phyloP scores from a whole-genome alignment of 148 eudicot genomes.

The Camellia lanceoleosa region DNA sequence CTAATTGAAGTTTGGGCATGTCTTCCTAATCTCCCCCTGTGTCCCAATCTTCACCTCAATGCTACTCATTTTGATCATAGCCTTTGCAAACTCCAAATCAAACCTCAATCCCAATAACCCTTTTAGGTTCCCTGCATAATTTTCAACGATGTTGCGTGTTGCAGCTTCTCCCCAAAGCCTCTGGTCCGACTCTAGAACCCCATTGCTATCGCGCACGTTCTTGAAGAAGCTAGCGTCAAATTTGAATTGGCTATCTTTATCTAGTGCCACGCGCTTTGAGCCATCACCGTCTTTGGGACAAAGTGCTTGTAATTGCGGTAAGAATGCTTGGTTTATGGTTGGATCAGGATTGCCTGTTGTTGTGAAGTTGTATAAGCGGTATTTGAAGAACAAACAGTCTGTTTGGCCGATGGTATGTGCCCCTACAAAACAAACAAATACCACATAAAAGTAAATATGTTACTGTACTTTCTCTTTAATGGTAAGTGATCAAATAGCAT shows the following conservation, averaged over 20 bases:
- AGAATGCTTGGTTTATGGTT: slow-evolving; percentile 42
- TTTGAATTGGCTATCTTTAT: slow-evolving; percentile 38
- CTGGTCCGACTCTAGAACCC: slow-evolving; percentile 71
- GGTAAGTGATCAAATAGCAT: neutral
- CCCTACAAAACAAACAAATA: slow-evolving; percentile 35
- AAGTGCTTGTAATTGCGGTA: slow-evolving; percentile 40
- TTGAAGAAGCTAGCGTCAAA: slow-evolving; percentile 68
- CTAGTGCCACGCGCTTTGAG: slow-evolving; percentile 54
- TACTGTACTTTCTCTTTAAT: neutral
- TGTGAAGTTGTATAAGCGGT: slow-evolving; percentile 81
- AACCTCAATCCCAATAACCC: slow-evolving; percentile 68
- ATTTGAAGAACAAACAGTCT: slow-evolving; percentile 59
- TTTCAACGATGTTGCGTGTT: slow-evolving; percentile 42
- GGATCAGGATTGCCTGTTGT: slow-evolving; percentile 72
- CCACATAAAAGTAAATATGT: neutral
- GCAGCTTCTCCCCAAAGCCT: slow-evolving; percentile 55
- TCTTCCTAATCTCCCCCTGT: slow-evolving; percentile 65
- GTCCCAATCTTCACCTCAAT: slow-evolving; percentile 69
- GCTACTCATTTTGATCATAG: slow-evolving; percentile 73
- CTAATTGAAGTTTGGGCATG: slow-evolving; percentile 61
- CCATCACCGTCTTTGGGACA: slow-evolving; percentile 64
- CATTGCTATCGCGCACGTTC: slow-evolving; percentile 60
- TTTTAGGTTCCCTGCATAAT: slow-evolving; percentile 62
- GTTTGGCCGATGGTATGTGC: slow-evolving; percentile 80
- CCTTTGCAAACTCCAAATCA: slow-evolving; percentile 56